Conservation (phyloP, 2,329 filamentous ascomycete genomes). For the Pseudogymnoascus pannorum region DNA sequence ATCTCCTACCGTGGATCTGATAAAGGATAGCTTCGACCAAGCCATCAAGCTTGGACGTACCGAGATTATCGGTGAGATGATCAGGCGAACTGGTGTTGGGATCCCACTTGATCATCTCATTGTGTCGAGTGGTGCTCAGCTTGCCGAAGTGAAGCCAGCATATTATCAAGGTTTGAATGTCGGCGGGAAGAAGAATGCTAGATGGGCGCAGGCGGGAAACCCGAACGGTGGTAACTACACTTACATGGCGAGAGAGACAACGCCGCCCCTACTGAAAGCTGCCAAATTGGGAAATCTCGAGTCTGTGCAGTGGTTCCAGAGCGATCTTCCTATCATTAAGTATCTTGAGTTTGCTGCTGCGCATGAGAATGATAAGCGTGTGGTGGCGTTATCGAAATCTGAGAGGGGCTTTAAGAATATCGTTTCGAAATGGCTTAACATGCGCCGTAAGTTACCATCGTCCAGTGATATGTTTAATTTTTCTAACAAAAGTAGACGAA, state of each 20-base stretch:
- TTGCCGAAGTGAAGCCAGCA: constrained; percentile 52
- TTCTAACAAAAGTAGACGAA: constrained; percentile 39
- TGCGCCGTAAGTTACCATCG: constrained; percentile 44
- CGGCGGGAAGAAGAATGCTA: constrained; percentile 63
- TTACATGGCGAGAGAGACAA: constrained; percentile 35
- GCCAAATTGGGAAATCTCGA: constrained; percentile 53
- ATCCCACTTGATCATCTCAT: constrained; percentile 62
- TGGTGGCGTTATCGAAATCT: constrained; percentile 54
- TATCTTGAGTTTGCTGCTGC: constrained; percentile 63
- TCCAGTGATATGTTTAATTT: background rate
- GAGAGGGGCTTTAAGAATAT: constrained; percentile 56
- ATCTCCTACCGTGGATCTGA: constrained; percentile 34
- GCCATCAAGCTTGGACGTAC: constrained; percentile 44
- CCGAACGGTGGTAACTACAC: constrained; percentile 41
- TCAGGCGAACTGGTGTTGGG: constrained; percentile 59
- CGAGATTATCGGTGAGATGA: constrained; percentile 54
- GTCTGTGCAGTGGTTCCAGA: constrained; percentile 69
- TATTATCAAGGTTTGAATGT: constrained; percentile 74
- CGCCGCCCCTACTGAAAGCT: constrained; percentile 54
- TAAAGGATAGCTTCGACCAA: constrained; percentile 32
- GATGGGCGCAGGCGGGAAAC: constrained; percentile 65
- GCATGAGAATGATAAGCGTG: constrained; percentile 51
- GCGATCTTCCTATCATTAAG: constrained; percentile 58
- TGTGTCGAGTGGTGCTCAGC: constrained; percentile 55
- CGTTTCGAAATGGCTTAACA: constrained; percentile 54